phyloP scores from a whole-genome alignment of 371 early-diverging fungal species.

The Apophysomyces ossiformis region DNA sequence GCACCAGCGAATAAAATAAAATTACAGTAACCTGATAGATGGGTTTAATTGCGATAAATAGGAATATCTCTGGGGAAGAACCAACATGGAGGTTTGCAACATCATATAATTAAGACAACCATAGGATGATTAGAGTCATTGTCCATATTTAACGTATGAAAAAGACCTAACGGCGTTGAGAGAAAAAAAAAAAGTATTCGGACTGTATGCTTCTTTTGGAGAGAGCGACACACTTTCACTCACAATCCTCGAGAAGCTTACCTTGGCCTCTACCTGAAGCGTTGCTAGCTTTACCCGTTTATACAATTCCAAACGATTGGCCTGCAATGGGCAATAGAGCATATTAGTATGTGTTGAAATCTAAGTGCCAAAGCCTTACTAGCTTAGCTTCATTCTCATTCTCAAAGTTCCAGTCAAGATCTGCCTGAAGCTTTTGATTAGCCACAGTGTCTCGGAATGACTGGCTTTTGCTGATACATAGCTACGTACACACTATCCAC shows the following conservation, averaged over 20 bases:
- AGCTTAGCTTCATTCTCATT: not conserved
- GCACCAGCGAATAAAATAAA: too few species aligned
- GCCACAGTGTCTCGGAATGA: not conserved
- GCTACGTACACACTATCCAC: too few species aligned
- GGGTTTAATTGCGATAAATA: not conserved
- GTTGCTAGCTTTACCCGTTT: not conserved
- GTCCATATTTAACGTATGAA: not conserved
- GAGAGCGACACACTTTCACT: not conserved
- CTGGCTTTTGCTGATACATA: slow-evolving; percentile 3
- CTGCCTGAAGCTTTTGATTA: not conserved
- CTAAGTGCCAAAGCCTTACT: not conserved
- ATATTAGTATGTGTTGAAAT: not conserved
- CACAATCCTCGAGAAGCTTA: slow-evolving; percentile 1
- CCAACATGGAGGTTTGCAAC: not conserved
- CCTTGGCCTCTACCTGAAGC: not conserved
- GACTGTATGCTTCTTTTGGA: not conserved
- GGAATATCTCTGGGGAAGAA: not conserved
- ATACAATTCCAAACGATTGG: not conserved
- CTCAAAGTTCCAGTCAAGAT: not conserved
- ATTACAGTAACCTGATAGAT: not conserved
- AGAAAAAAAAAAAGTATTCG: not conserved
- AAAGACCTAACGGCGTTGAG: not conserved
- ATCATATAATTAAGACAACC: not conserved
- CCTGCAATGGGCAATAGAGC: not conserved
- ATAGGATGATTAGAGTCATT: slow-evolving; percentile 2